Evolutionary conservation across 768 basidiomycete genomes (phyloP).

Genomic region (Psilocybe cyanescens): DNA sequence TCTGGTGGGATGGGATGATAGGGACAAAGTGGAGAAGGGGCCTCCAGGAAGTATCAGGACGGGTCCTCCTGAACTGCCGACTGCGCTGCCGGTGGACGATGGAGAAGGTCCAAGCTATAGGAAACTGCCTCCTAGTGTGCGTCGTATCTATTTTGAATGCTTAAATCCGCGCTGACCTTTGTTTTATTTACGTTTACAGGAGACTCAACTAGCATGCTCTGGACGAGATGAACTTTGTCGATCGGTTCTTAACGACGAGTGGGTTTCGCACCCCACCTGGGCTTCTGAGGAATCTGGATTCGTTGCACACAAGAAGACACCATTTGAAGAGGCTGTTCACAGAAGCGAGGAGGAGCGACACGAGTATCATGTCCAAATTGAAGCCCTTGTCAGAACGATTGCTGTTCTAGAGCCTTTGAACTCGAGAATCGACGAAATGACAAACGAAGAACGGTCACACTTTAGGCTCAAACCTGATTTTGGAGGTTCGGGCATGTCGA

Average conservation of each 20-base stretch:
- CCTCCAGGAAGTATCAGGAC: conserved; percentile 81
- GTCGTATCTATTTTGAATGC: conserved; percentile 33
- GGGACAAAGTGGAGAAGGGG: conserved; percentile 65
- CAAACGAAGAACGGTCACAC: conserved; percentile 77
- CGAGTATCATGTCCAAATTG: conserved; percentile 95
- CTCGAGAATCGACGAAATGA: conserved; percentile 86
- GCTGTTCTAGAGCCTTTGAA: conserved; percentile 88
- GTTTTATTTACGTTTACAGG: conserved; percentile 49
- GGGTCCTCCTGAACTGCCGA: conserved; percentile 74
- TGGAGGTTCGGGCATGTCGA: conserved; percentile 83
- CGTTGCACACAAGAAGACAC: conserved; percentile 94
- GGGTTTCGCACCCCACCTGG: conserved; percentile 99
- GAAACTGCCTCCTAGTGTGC: conserved; percentile 82
- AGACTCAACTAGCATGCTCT: conserved; percentile 88
- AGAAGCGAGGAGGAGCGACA: conserved; percentile 98
- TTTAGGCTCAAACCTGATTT: conserved; percentile 88
- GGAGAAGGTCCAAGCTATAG: conserved; percentile 95
- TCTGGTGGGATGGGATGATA: conserved; percentile 79
- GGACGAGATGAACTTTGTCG: conserved; percentile 94
- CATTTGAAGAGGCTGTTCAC: conserved; percentile 94
- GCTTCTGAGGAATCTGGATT: conserved; percentile 96
- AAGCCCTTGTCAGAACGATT: conserved; percentile 89
- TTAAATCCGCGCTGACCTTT: conserved; percentile 1
- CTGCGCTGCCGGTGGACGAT: conserved; percentile 80
- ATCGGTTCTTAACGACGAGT: conserved; percentile 94